These are phyloP conservation scores for Lizanozyma gosingica DNA, from an alignment of 1,139 yeast genomes.

Conservation along the genomic window DNA sequence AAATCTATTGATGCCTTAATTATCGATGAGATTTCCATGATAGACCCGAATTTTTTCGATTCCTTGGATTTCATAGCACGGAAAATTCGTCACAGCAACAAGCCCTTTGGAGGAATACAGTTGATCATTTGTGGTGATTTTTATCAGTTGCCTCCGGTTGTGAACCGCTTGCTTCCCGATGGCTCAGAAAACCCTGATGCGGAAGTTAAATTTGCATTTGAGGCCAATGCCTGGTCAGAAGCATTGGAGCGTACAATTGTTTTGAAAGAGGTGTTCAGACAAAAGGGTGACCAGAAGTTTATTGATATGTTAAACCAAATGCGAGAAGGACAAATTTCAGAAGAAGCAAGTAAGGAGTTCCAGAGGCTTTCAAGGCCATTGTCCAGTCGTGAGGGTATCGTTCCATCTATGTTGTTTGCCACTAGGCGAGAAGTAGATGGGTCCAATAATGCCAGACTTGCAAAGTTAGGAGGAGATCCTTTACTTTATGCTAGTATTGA, in stretches of 20 bases:
- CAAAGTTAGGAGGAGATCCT: slow-evolving; percentile 36
- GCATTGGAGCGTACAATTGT: slow-evolving; percentile 60
- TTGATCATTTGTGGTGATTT: slow-evolving; percentile 82
- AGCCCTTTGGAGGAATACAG: slow-evolving; percentile 88
- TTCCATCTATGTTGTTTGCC: slow-evolving; percentile 81
- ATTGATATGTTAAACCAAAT: slow-evolving; percentile 82
- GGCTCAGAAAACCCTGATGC: slow-evolving; percentile 17
- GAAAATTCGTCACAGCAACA: slow-evolving; percentile 34
- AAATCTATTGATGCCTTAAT: slow-evolving; percentile 49
- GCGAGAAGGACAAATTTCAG: slow-evolving; percentile 62
- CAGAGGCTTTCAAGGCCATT: slow-evolving; percentile 47
- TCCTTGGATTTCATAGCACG: slow-evolving; percentile 62
- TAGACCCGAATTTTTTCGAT: slow-evolving; percentile 66
- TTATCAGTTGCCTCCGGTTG: slow-evolving; percentile 84
- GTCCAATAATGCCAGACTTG: slow-evolving; percentile 57
- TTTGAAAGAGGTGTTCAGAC: slow-evolving; percentile 79
- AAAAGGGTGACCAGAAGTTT: slow-evolving; percentile 70
- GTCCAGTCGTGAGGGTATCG: slow-evolving; percentile 55
- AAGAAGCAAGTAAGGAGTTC: slow-evolving; percentile 48
- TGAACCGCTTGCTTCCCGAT: slow-evolving; percentile 22
- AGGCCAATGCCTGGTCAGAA: slow-evolving; percentile 62
- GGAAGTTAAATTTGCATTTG: slow-evolving; percentile 57
- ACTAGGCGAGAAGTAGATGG: slow-evolving; percentile 76
- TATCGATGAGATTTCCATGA: slow-evolving; percentile 87
- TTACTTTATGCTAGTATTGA: slow-evolving; percentile 51